Conservation (phyloP, 2,329 filamentous ascomycete genomes). For the Passalora sequoiae region DNA sequence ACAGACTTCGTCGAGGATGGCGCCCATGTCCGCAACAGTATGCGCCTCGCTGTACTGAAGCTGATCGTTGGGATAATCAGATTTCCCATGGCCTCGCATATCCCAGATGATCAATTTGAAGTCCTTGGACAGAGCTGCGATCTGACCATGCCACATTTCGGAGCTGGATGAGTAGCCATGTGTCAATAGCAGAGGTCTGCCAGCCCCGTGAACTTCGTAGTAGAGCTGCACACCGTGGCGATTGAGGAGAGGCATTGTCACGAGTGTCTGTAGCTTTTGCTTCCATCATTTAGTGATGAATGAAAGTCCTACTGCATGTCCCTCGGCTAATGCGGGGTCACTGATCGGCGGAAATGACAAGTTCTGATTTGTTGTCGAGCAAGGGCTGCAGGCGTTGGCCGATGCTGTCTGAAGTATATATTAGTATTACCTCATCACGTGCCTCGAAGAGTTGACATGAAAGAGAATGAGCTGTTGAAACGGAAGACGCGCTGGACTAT, state of each 20-base stretch:
- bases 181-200: background rate
- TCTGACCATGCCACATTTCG: conserved; percentile 27
- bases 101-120: conserved; percentile 26
- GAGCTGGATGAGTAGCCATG: conserved; percentile 26
- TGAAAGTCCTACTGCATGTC: too few species aligned
- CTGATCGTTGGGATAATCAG: conserved; percentile 21
- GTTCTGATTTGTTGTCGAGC: too few species aligned
- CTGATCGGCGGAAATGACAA: too few species aligned
- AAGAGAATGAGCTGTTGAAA: too few species aligned
- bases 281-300: background rate
- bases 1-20: conserved; percentile 23
- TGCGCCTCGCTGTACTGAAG: conserved; percentile 25
- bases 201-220: conserved; percentile 24
- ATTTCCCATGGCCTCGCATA: conserved; percentile 22
- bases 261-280: background rate
- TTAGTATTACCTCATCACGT: too few species aligned
- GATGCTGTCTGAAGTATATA: too few species aligned
- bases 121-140: conserved; percentile 16
- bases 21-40: conserved; percentile 27
- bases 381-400: too few species aligned
- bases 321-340: too few species aligned
- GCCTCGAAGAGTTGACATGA: too few species aligned
- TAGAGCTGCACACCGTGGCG: conserved; percentile 22
- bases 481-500: too few species aligned
- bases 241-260: conserved; percentile 15